Conservation (phyloP, 164 flowering plant genomes). For the Magnolia officinalis region DNA sequence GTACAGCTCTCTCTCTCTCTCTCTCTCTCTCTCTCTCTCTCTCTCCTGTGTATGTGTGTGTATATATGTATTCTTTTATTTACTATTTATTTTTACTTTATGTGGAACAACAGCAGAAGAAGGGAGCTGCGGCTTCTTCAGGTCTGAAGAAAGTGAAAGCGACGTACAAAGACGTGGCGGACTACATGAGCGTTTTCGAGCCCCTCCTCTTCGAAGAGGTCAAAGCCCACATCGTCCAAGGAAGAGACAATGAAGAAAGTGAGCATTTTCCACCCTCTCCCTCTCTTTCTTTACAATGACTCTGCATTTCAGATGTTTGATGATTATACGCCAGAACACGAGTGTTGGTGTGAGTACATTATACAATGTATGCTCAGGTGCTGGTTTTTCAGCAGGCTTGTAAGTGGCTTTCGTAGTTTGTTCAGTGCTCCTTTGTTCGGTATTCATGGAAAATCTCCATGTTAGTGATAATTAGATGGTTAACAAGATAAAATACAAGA, state of each 20-base stretch:
- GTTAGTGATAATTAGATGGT: too few relatives aligned
- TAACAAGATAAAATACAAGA: too few relatives aligned
- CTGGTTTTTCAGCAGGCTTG: too few relatives aligned
- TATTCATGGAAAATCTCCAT: too few relatives aligned
- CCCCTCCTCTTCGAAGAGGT: slow-evolving; percentile 92
- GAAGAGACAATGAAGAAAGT: slow-evolving; percentile 46
- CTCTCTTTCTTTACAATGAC: not conserved
- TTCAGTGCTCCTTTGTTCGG: too few relatives aligned
- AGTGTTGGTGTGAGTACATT: too few relatives aligned
- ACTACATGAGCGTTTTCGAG: slow-evolving; percentile 74
- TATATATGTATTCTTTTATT: not conserved
- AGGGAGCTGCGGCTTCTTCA: slow-evolving; percentile 23
- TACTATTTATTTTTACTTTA: not conserved
- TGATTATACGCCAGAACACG: too few relatives aligned
- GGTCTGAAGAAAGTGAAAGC: slow-evolving; percentile 56
- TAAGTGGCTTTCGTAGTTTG: too few relatives aligned
- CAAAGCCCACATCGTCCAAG: slow-evolving; percentile 78
- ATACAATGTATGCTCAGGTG: too few relatives aligned
- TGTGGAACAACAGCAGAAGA: slow-evolving; percentile 17
- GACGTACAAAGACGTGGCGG: slow-evolving; percentile 60
- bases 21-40: not conserved
- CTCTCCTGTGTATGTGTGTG: not conserved
- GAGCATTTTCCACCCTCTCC: not conserved
- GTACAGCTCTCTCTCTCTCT: slow-evolving; percentile 14
- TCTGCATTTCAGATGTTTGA: too few relatives aligned